Base-by-base conservation (phyloP, 1,284 basidiomycete genomes). In the Laetiporus sulphureus region DNA sequence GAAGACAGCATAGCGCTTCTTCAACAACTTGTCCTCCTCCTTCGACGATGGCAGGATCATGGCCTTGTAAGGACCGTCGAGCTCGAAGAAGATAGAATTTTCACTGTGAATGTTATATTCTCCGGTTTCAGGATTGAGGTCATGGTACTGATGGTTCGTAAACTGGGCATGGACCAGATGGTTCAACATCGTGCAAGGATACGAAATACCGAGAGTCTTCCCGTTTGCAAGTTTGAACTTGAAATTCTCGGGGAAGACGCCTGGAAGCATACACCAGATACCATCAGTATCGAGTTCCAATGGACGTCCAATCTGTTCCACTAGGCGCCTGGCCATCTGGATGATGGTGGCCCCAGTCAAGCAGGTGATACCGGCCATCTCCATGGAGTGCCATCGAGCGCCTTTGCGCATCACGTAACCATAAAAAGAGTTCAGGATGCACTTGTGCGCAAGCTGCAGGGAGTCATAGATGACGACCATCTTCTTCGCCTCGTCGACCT, bases 361-460 rank as follows among this genome's bases (percentile, higher is more conserved):
- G 68, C 96, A 99, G 7, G 96, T 99, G 55, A 99, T 98, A 16
- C 96, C 96, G 0, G 96, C 96, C 96, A 99, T 99, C 69, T 99
- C 96, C 96, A 99, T 99, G 29, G 94, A 98, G 66, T 99, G 95
- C 96, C 96, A 99, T 18, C 96, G 77, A 13, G 96, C 96, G 44
- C 96, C 96, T 62, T 99, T 99, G 29, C 95, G 84, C 96, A 99
- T 99, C 63, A 99, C 96, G 58, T 99, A 99, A 36, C 96, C 96
- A 63, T 99, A 99, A 75, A 99, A 99, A 3, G 95, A 98, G 72
- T 99, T 99, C 54, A 99, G 79, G 62, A 99, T 99, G 65, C 93
- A 98, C 72, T 99, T 99, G 77, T 99, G 96, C 4, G 96, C 96
- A 13, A 99, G 82, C 64, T 99, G 96, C n/a, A 99, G 76, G 8